phyloP scores from a whole-genome alignment of 2,329 filamentous ascomycete genomes.

The Penicillium sp. region DNA sequence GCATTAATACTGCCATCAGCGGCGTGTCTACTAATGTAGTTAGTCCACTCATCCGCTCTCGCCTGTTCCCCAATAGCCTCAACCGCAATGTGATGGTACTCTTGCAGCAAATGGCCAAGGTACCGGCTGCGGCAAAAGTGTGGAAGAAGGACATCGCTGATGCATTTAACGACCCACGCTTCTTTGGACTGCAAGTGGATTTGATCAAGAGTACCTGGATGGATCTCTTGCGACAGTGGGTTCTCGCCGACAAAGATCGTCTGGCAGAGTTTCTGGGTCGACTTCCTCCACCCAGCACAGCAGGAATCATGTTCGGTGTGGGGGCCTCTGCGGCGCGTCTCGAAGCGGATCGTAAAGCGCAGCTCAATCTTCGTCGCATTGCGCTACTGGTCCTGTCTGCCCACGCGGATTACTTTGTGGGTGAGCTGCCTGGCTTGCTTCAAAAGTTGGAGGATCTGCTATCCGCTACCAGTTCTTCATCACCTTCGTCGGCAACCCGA shows the following conservation, averaged over 20 bases:
- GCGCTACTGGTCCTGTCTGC: constrained; percentile 75
- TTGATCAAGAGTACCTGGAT: constrained; percentile 76
- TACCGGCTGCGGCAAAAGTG: constrained; percentile 76
- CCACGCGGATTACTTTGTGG: constrained; percentile 73
- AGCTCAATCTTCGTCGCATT: constrained; percentile 81
- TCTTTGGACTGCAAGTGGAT: constrained; percentile 69
- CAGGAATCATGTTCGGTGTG: constrained; percentile 97
- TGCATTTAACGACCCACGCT: constrained; percentile 83
- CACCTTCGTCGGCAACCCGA: constrained; percentile 83
- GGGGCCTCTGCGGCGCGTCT: constrained; percentile 87
- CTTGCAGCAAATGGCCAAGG: constrained; percentile 70
- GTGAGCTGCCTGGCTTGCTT: constrained; percentile 68
- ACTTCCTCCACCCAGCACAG: constrained; percentile 80
- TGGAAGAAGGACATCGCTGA: constrained; percentile 93
- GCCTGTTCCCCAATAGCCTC: constrained; percentile 81
- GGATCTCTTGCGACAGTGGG: constrained; percentile 78
- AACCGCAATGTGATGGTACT: constrained; percentile 68
- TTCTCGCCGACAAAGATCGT: constrained; percentile 79
- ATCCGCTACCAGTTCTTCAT: constrained; percentile 78
- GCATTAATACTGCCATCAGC: constrained; percentile 71
- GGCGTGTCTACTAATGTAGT: constrained; percentile 82
- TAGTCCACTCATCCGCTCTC: constrained; percentile 75
- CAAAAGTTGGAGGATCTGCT: constrained; percentile 87
- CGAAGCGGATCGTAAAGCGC: constrained; percentile 91
- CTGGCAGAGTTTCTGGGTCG: constrained; percentile 76